phyloP scores from a whole-genome alignment of 176 grass and related monocot species.

The Puya raimondii region DNA sequence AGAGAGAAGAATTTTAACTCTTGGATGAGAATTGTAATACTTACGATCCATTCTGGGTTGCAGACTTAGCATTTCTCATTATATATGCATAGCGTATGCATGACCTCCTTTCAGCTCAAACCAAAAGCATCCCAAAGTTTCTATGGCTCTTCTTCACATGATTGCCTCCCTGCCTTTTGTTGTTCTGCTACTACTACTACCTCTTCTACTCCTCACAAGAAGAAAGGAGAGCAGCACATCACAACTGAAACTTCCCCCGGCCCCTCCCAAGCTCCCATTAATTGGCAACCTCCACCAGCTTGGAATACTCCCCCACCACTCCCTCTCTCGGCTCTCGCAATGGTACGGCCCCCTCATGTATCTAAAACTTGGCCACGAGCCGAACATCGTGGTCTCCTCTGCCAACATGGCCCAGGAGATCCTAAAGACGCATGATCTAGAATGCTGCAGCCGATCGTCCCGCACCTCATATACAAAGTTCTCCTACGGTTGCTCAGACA shows the following conservation, averaged over 20 bases:
- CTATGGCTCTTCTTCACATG: no score
- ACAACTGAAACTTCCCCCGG: not conserved
- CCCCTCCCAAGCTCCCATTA: not conserved
- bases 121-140: no score
- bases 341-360: not conserved
- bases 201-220: no score
- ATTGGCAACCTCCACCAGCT: not conserved
- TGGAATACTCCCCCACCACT: not conserved
- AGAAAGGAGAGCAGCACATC: no score
- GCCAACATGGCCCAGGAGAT: not conserved
- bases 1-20: no score
- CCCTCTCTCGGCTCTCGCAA: not conserved
- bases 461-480: slow-evolving; percentile 5
- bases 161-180: no score
- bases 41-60: no score
- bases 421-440: not conserved
- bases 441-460: not conserved
- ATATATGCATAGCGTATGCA: no score
- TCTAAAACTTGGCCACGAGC: not conserved
- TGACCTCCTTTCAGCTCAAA: no score
- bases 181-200: no score
- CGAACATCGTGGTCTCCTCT: not conserved
- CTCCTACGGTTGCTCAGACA: not conserved
- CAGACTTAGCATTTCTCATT: no score
- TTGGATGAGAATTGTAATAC: no score